phyloP scores from a whole-genome alignment of 192 early-diverging fungal genomes.

The Coemansia sp. region DNA sequence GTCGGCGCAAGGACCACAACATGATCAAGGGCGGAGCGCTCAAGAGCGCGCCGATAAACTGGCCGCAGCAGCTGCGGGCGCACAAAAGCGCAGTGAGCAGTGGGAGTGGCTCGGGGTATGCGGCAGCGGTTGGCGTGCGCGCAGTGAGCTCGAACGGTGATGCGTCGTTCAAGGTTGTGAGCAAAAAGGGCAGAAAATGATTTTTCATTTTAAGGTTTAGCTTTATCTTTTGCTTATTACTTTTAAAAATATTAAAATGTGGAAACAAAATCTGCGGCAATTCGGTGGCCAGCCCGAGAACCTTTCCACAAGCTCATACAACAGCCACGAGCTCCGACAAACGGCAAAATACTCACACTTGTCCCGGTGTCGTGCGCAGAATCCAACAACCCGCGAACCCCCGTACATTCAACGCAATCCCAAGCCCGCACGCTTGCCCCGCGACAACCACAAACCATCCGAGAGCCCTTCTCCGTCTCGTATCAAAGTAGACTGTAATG shows the following conservation, averaged over 20 bases:
- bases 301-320: background rate
- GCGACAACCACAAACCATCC: too few relatives aligned
- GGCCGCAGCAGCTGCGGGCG: slow-evolving; percentile 24
- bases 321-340: background rate
- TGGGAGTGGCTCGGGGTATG: slow-evolving; percentile 2
- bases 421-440: too few relatives aligned
- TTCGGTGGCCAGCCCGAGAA: slow-evolving; percentile 19
- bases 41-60: slow-evolving; percentile 42
- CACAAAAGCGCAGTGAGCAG: background rate
- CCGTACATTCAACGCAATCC: too few relatives aligned
- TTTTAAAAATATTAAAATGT: too few relatives aligned
- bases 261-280: slow-evolving; percentile 20
- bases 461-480: too few relatives aligned
- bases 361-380: too few relatives aligned
- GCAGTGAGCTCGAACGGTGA: slow-evolving; percentile 6
- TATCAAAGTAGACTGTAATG: too few relatives aligned
- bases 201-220: background rate
- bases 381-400: too few relatives aligned
- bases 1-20: slow-evolving; percentile 63
- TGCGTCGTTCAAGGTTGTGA: slow-evolving; percentile 43
- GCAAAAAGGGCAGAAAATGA: slow-evolving; percentile 42
- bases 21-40: slow-evolving; percentile 21
- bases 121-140: background rate
- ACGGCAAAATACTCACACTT: background rate
- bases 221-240: too few relatives aligned